Percentiles rank a stretch among this genome's conserved stretches.
These are phyloP conservation scores for Candida maesae DNA, from an alignment of 805 yeast genomes.

Conservation along the genomic window DNA sequence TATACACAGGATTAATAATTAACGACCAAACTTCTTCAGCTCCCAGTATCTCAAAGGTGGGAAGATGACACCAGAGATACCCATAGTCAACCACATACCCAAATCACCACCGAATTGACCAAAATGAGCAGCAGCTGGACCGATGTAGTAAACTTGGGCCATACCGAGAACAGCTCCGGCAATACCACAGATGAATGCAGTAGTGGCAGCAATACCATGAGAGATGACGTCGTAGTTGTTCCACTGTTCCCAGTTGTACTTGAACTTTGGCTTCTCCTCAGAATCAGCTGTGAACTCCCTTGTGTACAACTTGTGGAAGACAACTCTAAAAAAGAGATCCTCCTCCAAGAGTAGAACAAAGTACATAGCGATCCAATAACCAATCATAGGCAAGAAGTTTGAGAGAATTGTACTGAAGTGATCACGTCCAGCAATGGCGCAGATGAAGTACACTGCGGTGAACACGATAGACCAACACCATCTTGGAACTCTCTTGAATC, in stretches of 20 bases:
- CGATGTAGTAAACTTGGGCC: slow-evolving; percentile 82
- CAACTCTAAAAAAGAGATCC: slow-evolving; percentile 61
- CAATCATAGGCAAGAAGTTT: slow-evolving; percentile 86
- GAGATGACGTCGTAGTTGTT: slow-evolving; percentile 57
- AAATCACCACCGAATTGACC: slow-evolving; percentile 66
- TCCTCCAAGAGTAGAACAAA: slow-evolving; percentile 66
- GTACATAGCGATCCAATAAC: slow-evolving; percentile 87
- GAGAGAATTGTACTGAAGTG: slow-evolving; percentile 69
- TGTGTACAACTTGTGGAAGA: slow-evolving; percentile 38
- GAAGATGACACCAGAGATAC: slow-evolving; percentile 59
- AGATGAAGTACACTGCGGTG: slow-evolving; percentile 59
- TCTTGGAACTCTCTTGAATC: slow-evolving; percentile 62
- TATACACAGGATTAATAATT: slow-evolving; percentile 2
- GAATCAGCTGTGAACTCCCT: slow-evolving; percentile 35
- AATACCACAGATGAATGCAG: slow-evolving; percentile 65
- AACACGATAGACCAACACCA: slow-evolving; percentile 69
- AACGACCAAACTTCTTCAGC: slow-evolving; percentile 51
- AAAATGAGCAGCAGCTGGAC: slow-evolving; percentile 66
- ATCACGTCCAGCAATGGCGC: slow-evolving; percentile 75
- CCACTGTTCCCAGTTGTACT: slow-evolving; percentile 74
- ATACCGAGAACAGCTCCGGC: slow-evolving; percentile 84
- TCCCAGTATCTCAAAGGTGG: slow-evolving; percentile 65
- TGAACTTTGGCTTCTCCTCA: slow-evolving; percentile 31
- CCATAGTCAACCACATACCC: slow-evolving; percentile 79
- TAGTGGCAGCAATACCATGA: slow-evolving; percentile 65